Evolutionary conservation across 257 asterid genomes (phyloP).

Genomic region (Penstemon newberryi): DNA sequence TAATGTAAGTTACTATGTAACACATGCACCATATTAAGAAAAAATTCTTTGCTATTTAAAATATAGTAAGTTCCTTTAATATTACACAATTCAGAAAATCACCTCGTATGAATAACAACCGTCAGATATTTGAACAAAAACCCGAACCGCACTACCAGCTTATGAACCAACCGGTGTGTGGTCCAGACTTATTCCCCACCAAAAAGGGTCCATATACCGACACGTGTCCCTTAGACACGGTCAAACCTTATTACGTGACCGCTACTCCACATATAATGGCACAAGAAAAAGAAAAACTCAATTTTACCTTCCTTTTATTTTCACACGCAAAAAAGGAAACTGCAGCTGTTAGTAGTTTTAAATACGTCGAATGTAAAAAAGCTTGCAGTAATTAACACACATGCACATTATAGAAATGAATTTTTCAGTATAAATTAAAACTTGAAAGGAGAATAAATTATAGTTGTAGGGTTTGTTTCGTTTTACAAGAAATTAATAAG

Average conservation of each 20-base stretch:
- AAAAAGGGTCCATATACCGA: slow-evolving; percentile 10
- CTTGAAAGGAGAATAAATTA: not conserved
- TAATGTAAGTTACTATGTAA: too few species aligned
- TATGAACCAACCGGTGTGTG: not conserved
- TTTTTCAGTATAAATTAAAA: not conserved
- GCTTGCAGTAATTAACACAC: too few species aligned
- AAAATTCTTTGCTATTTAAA: too few species aligned
- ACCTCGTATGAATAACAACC: too few species aligned
- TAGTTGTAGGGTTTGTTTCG: slow-evolving; percentile 24
- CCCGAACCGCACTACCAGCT: slow-evolving; percentile 18
- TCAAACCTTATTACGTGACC: slow-evolving; percentile 31
- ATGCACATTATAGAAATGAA: too few species aligned
- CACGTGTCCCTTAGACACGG: slow-evolving; percentile 30
- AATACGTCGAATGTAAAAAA: slow-evolving; percentile 12
- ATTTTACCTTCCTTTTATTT: not conserved
- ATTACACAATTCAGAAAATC: too few species aligned
- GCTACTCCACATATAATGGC: slow-evolving; percentile 33
- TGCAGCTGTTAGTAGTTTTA: slow-evolving; percentile 4
- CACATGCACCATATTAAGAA: too few species aligned
- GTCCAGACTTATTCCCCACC: slow-evolving; percentile 29
- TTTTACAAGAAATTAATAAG: slow-evolving; percentile 4
- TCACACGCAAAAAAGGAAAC: not conserved
- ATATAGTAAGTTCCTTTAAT: too few species aligned
- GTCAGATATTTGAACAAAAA: not conserved
- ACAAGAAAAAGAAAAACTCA: not conserved